Evolutionary conservation across 352 stramenopile genomes (phyloP).

Genomic region (Phytophthora pisi): DNA sequence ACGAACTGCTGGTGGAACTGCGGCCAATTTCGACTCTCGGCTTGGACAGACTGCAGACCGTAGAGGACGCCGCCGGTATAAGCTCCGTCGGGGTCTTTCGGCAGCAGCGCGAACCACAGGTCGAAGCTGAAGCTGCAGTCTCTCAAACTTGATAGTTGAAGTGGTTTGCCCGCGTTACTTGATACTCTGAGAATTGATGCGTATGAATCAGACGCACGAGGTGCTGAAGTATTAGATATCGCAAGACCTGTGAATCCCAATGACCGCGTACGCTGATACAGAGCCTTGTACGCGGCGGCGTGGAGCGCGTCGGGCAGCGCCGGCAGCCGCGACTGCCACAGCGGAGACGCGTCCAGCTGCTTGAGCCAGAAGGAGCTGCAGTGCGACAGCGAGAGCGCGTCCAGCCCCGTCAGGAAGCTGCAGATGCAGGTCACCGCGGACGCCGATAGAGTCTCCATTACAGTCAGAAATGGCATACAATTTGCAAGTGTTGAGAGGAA

Average conservation of each 20-base stretch:
- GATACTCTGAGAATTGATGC: neutral
- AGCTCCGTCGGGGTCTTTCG: constrained; percentile 1
- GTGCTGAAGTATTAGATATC: neutral
- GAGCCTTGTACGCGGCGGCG: constrained; percentile 4
- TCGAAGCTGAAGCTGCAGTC: constrained; percentile 20
- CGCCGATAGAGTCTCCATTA: neutral
- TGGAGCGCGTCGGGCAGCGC: neutral
- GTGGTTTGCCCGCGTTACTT: neutral
- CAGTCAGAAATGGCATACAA: neutral
- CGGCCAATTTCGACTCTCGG: constrained; percentile 23
- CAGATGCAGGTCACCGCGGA: constrained; percentile 1
- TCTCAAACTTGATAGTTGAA: constrained; percentile 8
- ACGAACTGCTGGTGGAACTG: constrained; percentile 44
- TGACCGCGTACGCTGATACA: constrained; percentile 11
- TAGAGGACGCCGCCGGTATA: constrained; percentile 36
- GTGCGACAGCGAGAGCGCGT: constrained; percentile 25
- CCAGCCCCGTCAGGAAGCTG: constrained; percentile 18
- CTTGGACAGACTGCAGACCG: constrained; percentile 28
- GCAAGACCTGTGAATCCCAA: constrained; percentile 8
- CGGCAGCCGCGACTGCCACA: constrained; percentile 10
- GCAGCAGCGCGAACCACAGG: constrained; percentile 37
- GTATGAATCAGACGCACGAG: constrained; percentile 1
- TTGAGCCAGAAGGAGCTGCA: constrained; percentile 15
- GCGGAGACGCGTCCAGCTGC: neutral
- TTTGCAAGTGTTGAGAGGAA: neutral